Percentiles rank a stretch among this genome's conserved stretches.
Conservation (phyloP, 129 eudicot genomes). For the Lactuca saligna region DNA sequence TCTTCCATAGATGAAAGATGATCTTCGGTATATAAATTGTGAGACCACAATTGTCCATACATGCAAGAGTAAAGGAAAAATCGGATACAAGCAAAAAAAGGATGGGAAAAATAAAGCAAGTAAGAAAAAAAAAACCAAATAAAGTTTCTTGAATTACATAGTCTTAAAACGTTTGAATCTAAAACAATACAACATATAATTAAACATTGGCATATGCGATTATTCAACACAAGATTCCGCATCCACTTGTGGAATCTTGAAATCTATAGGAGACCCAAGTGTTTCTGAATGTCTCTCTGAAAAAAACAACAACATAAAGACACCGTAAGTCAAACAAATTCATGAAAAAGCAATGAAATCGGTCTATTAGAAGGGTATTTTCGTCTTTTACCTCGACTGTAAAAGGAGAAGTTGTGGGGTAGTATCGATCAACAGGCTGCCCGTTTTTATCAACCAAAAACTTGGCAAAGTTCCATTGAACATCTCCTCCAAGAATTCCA, state of each 20-base stretch:
- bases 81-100: too few relatives aligned
- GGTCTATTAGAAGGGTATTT: not conserved
- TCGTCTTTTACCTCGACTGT: slow-evolving; percentile 61
- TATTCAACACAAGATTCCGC: slow-evolving; percentile 15
- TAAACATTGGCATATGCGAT: slow-evolving; percentile 13
- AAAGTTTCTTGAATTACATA: not conserved
- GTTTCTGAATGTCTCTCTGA: slow-evolving; percentile 80
- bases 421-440: slow-evolving; percentile 72
- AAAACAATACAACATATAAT: not conserved
- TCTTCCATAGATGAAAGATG: too few relatives aligned
- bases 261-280: slow-evolving; percentile 41
- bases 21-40: too few relatives aligned
- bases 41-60: too few relatives aligned
- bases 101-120: not conserved
- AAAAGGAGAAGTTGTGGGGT: slow-evolving; percentile 96
- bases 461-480: slow-evolving; percentile 94
- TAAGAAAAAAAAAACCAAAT: not conserved
- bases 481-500: slow-evolving; percentile 76
- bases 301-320: slow-evolving; percentile 18
- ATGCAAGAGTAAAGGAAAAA: too few relatives aligned
- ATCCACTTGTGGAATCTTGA: slow-evolving; percentile 18
- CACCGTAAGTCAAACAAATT: too few relatives aligned
- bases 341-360: not conserved
- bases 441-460: slow-evolving; percentile 78
- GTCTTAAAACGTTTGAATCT: not conserved